Evolutionary conservation across 2,329 filamentous ascomycete genomes (phyloP).

Genomic region (Botryosphaeria dothidea): DNA sequence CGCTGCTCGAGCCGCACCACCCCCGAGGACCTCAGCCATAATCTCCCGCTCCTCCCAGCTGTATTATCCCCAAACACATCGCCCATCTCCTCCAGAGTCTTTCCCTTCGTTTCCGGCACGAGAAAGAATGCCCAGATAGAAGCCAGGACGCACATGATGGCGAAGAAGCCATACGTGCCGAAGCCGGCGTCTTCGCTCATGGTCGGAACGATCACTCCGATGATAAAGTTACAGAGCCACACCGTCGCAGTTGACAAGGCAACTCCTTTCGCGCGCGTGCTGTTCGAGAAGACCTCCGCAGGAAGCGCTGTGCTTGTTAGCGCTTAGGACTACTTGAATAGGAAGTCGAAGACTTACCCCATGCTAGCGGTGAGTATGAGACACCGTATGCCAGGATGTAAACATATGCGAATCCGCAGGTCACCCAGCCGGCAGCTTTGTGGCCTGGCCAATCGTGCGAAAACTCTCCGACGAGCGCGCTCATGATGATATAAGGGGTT

Average conservation of each 20-base stretch:
- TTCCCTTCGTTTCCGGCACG: conserved; percentile 37
- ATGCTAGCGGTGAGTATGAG: conserved; percentile 33
- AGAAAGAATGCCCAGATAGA: conserved; percentile 37
- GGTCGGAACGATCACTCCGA: conserved; percentile 64
- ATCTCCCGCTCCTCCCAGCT: conserved; percentile 34
- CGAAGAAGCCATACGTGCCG: conserved; percentile 43
- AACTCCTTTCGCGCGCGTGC: conserved; percentile 37
- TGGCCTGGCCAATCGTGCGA: conserved; percentile 53
- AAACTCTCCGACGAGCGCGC: conserved; percentile 56
- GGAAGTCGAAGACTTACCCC: background rate
- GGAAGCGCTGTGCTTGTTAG: conserved; percentile 2
- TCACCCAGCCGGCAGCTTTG: conserved; percentile 54
- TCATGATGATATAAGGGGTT: conserved; percentile 51
- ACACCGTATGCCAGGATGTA: conserved; percentile 63
- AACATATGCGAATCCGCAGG: conserved; percentile 40
- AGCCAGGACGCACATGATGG: conserved; percentile 35
- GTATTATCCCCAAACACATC: conserved; percentile 34
- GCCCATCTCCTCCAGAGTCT: conserved; percentile 40
- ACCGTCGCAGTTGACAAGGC: conserved; percentile 64
- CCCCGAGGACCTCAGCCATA: background rate
- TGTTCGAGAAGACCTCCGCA: conserved; percentile 20
- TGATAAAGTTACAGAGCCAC: conserved; percentile 66
- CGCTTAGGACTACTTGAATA: background rate
- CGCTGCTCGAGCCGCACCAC: background rate
- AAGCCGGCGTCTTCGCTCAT: conserved; percentile 59